Evolutionary conservation across 306 rosid species (phyloP).

Genomic region (Cotoneaster glaucophyllus): DNA sequence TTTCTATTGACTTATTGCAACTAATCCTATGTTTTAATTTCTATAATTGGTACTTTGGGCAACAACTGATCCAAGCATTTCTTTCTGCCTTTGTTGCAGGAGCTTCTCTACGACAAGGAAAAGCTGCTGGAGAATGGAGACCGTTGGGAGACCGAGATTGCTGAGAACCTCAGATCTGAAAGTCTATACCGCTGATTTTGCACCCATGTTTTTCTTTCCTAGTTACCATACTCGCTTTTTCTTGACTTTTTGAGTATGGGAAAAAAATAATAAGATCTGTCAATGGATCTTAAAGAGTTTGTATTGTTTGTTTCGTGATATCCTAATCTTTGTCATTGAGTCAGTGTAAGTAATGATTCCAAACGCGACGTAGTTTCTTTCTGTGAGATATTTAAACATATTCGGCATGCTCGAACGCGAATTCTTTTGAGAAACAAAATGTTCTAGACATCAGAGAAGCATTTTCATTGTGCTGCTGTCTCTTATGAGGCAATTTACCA

Average conservation of each 20-base stretch:
- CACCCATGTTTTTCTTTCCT: not conserved
- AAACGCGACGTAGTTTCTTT: not conserved
- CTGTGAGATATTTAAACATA: not conserved
- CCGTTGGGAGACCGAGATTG: conserved; percentile 97
- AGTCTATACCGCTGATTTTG: conserved; percentile 84
- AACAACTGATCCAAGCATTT: not conserved
- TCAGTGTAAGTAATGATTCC: not conserved
- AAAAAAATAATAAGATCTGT: conserved; percentile 30
- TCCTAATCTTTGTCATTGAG: not conserved
- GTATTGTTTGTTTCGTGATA: not conserved
- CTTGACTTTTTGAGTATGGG: conserved; percentile 3
- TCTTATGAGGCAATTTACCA: no score
- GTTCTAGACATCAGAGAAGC: not conserved
- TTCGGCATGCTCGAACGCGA: not conserved
- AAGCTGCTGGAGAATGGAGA: conserved; percentile 97
- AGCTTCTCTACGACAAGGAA: conserved; percentile 98
- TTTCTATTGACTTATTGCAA: conserved; percentile 2
- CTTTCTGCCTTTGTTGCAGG: conserved; percentile 39
- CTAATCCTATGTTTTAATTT: not conserved
- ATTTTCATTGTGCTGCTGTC: not conserved
- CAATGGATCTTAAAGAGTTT: conserved; percentile 13
- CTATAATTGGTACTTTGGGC: not conserved
- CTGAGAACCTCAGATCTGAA: conserved; percentile 95
- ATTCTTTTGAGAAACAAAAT: not conserved
- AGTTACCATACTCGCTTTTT: conserved; percentile 8